Percentiles rank a stretch among this genome's conserved stretches.
Evolutionary conservation across 768 basidiomycete species (phyloP).

Genomic region (Phaeolepiota aurea): DNA sequence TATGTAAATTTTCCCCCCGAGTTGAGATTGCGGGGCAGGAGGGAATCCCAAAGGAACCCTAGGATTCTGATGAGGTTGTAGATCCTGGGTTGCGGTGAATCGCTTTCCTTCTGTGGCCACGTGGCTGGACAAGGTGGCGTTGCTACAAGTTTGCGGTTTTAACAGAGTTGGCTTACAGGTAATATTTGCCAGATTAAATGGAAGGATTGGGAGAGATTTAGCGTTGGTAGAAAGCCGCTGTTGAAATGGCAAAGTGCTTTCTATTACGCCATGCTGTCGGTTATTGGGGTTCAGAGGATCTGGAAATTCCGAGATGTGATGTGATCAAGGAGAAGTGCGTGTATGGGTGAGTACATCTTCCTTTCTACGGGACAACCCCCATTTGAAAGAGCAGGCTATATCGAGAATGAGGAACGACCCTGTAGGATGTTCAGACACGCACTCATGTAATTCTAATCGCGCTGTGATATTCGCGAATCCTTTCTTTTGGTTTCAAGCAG

Average conservation of each 20-base stretch:
- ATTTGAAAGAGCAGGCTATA: conserved; percentile 13
- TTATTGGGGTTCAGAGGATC: conserved; percentile 15
- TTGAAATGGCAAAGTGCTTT: too few species aligned
- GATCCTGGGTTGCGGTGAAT: conserved; percentile 1
- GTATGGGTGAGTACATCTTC: conserved; percentile 16
- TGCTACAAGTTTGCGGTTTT: too few species aligned
- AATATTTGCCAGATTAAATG: too few species aligned
- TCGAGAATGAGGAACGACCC: conserved; percentile 17
- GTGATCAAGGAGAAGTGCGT: conserved; percentile 15
- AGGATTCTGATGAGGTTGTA: conserved; percentile 15
- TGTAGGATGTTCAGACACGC: conserved; percentile 12
- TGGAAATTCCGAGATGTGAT: conserved; percentile 21
- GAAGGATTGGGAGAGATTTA: too few species aligned
- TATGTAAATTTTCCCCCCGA: conserved; percentile 3
- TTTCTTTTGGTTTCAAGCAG: conserved; percentile 11
- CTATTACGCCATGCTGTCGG: conserved; percentile 20
- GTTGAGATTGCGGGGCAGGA: conserved; percentile 1
- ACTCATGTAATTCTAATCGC: conserved; percentile 8
- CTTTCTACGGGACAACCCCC: conserved; percentile 15
- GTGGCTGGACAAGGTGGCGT: too few species aligned
- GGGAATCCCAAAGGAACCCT: conserved; percentile 16
- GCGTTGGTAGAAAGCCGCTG: too few species aligned
- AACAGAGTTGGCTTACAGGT: too few species aligned
- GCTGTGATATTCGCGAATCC: conserved; percentile 12
- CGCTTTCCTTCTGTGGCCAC: too few species aligned